Percentiles rank a stretch among this genome's conserved stretches.
Evolutionary conservation across 140 eudicot species (phyloP).

Genomic region (Senecio squalidus): DNA sequence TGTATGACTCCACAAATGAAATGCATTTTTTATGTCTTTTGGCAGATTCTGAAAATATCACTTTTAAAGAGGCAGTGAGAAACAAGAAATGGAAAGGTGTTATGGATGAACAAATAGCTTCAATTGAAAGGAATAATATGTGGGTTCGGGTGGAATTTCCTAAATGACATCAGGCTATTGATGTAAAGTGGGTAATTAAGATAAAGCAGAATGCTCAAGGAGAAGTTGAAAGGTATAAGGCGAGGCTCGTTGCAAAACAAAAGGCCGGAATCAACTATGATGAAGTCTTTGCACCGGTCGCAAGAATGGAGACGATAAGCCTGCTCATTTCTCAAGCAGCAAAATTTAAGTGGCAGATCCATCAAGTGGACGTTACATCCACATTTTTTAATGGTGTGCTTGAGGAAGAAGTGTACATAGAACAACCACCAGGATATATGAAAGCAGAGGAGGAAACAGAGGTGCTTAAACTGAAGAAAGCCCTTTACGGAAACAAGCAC

Average conservation of each 20-base stretch:
- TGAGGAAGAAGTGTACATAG: background rate
- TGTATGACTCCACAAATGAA: background rate
- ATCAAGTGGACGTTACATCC: constrained; percentile 11
- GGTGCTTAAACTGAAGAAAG: constrained; percentile 3
- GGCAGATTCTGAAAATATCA: background rate
- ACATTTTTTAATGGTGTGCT: constrained; percentile 2
- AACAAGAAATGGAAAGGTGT: constrained; percentile 8
- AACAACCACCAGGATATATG: constrained; percentile 1
- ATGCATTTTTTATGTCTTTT: background rate
- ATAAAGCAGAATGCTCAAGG: background rate
- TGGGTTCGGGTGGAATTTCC: constrained; percentile 7
- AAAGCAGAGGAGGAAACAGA: background rate
- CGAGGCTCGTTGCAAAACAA: constrained; percentile 11
- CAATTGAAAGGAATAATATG: constrained; percentile 2
- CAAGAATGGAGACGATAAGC: constrained; percentile 10
- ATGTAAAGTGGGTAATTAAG: constrained; percentile 14
- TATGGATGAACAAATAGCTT: constrained; percentile 12
- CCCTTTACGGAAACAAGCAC: constrained; percentile 1
- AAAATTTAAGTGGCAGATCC: background rate
- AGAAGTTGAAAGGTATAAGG: background rate
- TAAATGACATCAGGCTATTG: background rate
- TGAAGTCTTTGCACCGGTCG: constrained; percentile 8
- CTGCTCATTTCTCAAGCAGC: background rate
- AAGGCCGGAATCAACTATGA: background rate
- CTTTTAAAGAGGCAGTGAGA: background rate